Conservation (phyloP, 768 basidiomycete genomes). For the Coprinopsis sp. region DNA sequence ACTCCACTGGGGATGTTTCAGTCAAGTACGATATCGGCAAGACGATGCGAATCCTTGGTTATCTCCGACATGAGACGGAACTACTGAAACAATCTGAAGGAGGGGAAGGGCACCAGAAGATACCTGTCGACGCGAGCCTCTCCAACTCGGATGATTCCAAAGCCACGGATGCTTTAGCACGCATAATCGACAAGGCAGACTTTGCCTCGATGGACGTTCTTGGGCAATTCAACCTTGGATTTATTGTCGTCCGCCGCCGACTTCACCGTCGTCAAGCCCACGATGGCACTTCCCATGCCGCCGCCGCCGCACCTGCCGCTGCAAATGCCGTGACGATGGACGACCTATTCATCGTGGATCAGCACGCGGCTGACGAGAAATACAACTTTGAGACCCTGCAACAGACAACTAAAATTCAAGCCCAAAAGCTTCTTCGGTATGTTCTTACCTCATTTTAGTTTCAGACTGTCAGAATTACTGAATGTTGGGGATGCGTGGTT, state of each 20-base stretch:
- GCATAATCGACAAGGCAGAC: slow-evolving; percentile 84
- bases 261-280: not conserved
- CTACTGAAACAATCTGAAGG: too few relatives aligned
- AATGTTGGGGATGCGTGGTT: not conserved
- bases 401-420: slow-evolving; percentile 82
- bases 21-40: slow-evolving; percentile 23
- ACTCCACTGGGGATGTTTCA: slow-evolving; percentile 21
- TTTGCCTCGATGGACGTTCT: slow-evolving; percentile 79
- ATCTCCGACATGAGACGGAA: not conserved
- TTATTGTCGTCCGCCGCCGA: slow-evolving; percentile 70
- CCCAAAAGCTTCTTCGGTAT: slow-evolving; percentile 79
- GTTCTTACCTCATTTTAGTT: slow-evolving; percentile 14
- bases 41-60: not conserved
- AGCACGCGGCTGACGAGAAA: slow-evolving; percentile 97
- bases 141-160: slow-evolving; percentile 43
- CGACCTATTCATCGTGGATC: slow-evolving; percentile 95
- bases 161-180: slow-evolving; percentile 64
- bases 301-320: too few relatives aligned
- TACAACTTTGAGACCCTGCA: slow-evolving; percentile 97
- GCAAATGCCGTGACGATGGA: slow-evolving; percentile 40
- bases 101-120: slow-evolving; percentile 4
- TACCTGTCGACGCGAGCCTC: slow-evolving; percentile 36
- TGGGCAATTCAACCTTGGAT: slow-evolving; percentile 95
- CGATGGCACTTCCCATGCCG: not conserved
- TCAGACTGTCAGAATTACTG: not conserved